Conservation (phyloP, 306 rosid genomes). For the Malus sieversii region DNA sequence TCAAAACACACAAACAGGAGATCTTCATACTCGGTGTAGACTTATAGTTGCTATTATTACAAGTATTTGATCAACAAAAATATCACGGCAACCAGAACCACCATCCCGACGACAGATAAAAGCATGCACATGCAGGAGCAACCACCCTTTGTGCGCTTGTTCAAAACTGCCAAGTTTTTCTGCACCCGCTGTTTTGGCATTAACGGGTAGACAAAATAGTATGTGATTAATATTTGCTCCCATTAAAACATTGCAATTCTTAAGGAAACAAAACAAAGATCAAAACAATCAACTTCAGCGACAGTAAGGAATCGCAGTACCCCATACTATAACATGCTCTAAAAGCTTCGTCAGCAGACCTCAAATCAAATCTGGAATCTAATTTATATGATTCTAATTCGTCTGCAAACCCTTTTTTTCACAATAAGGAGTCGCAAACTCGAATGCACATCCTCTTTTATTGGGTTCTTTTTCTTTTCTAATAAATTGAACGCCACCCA, state of each 20-base stretch:
- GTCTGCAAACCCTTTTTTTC: not conserved
- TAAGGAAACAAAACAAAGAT: not conserved
- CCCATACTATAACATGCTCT: not conserved
- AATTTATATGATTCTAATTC: not conserved
- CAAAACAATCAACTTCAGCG: not conserved
- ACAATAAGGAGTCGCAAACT: not conserved
- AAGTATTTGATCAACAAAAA: conserved; percentile 66
- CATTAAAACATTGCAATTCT: not conserved
- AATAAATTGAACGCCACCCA: not conserved
- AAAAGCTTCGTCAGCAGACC: not conserved
- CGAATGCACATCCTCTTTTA: not conserved
- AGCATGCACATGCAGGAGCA: conserved; percentile 95
- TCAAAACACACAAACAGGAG: conserved; percentile 5
- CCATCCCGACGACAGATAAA: conserved; percentile 65
- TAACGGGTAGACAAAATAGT: conserved; percentile 6
- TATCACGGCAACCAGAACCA: conserved; percentile 54
- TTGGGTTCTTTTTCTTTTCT: not conserved
- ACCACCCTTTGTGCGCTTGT: conserved; percentile 81
- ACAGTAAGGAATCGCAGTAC: not conserved
- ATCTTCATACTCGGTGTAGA: not conserved
- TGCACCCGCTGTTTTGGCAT: conserved; percentile 77
- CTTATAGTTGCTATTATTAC: conserved; percentile 27
- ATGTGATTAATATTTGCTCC: conserved; percentile 7
- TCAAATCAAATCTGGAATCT: not conserved
- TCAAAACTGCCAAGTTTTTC: conserved; percentile 80